phyloP scores from a whole-genome alignment of 164 flowering plant species.

The Aristolochia fimbriata region DNA sequence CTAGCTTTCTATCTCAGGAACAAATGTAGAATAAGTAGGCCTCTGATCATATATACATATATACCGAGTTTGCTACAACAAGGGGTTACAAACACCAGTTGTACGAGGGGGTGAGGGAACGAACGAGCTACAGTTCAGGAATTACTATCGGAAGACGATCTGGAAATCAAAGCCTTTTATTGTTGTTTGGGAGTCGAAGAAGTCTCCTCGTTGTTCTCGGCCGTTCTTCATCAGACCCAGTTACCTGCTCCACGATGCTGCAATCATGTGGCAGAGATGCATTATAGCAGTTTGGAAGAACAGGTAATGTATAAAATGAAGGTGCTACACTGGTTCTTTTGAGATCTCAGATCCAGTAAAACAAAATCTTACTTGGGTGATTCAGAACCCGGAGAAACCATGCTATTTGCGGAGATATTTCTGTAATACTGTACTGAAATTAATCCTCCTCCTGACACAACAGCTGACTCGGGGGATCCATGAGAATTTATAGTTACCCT shows the following conservation, averaged over 20 bases:
- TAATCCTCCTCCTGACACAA: neutral
- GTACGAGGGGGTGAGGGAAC: neutral
- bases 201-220: neutral
- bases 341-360: neutral
- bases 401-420: neutral
- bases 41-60: constrained; percentile 5
- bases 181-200: neutral
- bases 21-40: neutral
- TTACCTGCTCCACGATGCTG: constrained; percentile 4
- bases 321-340: no score
- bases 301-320: neutral
- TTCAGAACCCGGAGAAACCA: constrained; percentile 1
- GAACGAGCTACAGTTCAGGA: neutral
- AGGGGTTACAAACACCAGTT: neutral
- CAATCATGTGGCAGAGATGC: neutral
- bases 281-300: neutral
- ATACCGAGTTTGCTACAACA: neutral
- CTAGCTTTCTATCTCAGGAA: neutral
- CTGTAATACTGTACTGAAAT: constrained; percentile 1
- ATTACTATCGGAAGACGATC: neutral
- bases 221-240: neutral
- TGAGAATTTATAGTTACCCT: neutral
- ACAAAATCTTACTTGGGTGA: neutral
- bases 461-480: neutral
- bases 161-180: neutral